phyloP scores from a whole-genome alignment of 768 basidiomycete genomes.

The Leccinum subtestaceum region DNA sequence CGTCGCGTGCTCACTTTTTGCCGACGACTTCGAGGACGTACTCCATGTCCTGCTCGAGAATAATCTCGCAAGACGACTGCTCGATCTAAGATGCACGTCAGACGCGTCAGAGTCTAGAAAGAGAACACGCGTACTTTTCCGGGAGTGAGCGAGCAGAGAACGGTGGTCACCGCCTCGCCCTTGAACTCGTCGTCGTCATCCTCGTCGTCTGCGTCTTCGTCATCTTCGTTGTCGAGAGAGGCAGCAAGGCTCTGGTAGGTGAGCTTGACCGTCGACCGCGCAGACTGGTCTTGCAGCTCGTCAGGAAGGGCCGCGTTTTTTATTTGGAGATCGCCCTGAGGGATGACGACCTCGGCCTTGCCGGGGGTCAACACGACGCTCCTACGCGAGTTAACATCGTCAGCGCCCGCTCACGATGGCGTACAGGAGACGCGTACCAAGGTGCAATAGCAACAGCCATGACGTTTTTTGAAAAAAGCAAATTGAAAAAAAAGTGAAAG shows the following conservation, averaged over 20 bases:
- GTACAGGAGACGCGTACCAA: slow-evolving; percentile 46
- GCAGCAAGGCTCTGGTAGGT: slow-evolving; percentile 44
- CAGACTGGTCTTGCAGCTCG: slow-evolving; percentile 56
- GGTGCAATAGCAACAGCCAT: slow-evolving; percentile 65
- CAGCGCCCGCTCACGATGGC: slow-evolving; percentile 4
- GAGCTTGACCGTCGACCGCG: slow-evolving; percentile 67
- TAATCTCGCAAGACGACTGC: slow-evolving; percentile 67
- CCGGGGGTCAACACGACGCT: slow-evolving; percentile 58
- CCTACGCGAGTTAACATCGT: slow-evolving; percentile 39
- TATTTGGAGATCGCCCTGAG: slow-evolving; percentile 69
- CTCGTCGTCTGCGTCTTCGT: slow-evolving; percentile 43
- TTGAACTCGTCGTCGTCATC: slow-evolving; percentile 36
- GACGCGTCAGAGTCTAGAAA: background rate
- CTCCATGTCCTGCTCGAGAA: slow-evolving; percentile 62
- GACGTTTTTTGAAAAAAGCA: slow-evolving; percentile 17
- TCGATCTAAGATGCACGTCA: slow-evolving; percentile 54
- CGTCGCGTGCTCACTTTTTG: slow-evolving; percentile 60
- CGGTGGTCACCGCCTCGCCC: slow-evolving; percentile 44
- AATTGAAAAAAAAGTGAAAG: background rate
- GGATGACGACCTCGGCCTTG: slow-evolving; percentile 51
- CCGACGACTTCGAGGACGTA: slow-evolving; percentile 72
- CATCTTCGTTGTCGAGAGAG: slow-evolving; percentile 38
- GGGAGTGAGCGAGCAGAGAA: slow-evolving; percentile 77
- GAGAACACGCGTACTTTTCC: slow-evolving; percentile 57
- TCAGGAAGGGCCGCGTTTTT: slow-evolving; percentile 83